Evolutionary conservation across 768 basidiomycete genomes (phyloP), one percentile per base, ranked within the genome.

Genomic region (Tricholoma flavovirens): DNA sequence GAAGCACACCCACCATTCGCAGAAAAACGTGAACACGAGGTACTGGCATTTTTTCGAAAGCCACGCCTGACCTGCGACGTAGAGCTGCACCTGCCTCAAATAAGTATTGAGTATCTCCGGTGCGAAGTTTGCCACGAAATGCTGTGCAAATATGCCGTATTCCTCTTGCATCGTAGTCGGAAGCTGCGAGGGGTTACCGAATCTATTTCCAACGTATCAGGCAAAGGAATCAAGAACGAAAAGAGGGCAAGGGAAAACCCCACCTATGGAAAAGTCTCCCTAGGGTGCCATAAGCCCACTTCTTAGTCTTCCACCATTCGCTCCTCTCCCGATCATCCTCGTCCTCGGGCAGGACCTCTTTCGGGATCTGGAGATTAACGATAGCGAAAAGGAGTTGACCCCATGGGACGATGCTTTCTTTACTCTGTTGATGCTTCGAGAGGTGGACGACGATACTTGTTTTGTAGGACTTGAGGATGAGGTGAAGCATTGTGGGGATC

Each of bases 301-400:
- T 96, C 74, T 95, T 95, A 8, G 87, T 81, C 66, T 86, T 87
- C 88, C 91, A 92, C 93, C 93, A 96, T 63, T 90, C 88, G 46
- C 77, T 82, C 48, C 77, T 77, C 72, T 93, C 90, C 33, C 88
- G 76, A 14, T 88, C 87, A 5, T 92, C 88, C 58, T 84, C 81
- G 55, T 89, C 83, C 26, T 78, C 82, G 1, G 89, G 86, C 0
- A 92, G 79, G 19, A 76, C 79, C 2, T 83, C 82, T 52, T 74
- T 71, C 0, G 88, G 88, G 26, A 93, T 74, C 56, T 78, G 75
- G 42, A 91, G 71, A 59, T 87, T 85, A n/a, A 94, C 80, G 17
- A 93, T 80, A 50, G 80, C 77, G 72, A 95, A 93, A 43, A 95
- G 73, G 15, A 95, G 80, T 45, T 82, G 80, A 5, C 91, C 92